Evolutionary conservation across 768 basidiomycete species (phyloP).

Genomic region (Candolleomyces eurysporus): DNA sequence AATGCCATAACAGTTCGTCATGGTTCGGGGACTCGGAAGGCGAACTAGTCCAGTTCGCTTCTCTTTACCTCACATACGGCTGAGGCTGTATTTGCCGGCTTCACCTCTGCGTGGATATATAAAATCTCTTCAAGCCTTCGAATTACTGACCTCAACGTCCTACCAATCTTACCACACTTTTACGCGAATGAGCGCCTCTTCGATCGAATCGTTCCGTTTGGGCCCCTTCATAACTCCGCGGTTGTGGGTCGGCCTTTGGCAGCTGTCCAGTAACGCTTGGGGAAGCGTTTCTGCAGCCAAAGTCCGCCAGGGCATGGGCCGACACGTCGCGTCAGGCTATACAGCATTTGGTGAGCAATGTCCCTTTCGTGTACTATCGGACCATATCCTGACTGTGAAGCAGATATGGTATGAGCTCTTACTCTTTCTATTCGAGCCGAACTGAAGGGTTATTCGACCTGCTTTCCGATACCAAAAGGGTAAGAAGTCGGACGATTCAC

Average conservation of each 20-base stretch:
- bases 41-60: slow-evolving; percentile 12
- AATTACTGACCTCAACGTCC: neutral
- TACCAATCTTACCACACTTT: neutral
- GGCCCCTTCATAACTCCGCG: slow-evolving; percentile 61
- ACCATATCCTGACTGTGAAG: neutral
- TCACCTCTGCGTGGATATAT: slow-evolving; percentile 11
- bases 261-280: slow-evolving; percentile 85
- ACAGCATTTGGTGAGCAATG: slow-evolving; percentile 54
- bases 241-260: slow-evolving; percentile 81
- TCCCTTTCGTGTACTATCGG: neutral
- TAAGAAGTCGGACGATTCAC: slow-evolving; percentile 12
- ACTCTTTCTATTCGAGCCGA: neutral
- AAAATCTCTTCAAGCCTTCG: slow-evolving; percentile 11
- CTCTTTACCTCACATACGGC: slow-evolving; percentile 12
- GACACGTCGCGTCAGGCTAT: slow-evolving; percentile 60
- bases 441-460: slow-evolving; percentile 2
- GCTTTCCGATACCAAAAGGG: slow-evolving; percentile 22
- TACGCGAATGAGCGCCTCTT: slow-evolving; percentile 7
- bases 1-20: slow-evolving; percentile 8
- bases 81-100: slow-evolving; percentile 17
- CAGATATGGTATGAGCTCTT: slow-evolving; percentile 37
- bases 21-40: slow-evolving; percentile 9
- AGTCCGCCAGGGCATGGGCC: slow-evolving; percentile 66
- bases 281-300: slow-evolving; percentile 67
- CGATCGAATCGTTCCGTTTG: slow-evolving; percentile 48